A percentile compares a stretch with the other conserved stretches of the same genome.
These are phyloP conservation scores for Perilla frutescens DNA, from an alignment of 257 asterid genomes.

Conservation along the genomic window DNA sequence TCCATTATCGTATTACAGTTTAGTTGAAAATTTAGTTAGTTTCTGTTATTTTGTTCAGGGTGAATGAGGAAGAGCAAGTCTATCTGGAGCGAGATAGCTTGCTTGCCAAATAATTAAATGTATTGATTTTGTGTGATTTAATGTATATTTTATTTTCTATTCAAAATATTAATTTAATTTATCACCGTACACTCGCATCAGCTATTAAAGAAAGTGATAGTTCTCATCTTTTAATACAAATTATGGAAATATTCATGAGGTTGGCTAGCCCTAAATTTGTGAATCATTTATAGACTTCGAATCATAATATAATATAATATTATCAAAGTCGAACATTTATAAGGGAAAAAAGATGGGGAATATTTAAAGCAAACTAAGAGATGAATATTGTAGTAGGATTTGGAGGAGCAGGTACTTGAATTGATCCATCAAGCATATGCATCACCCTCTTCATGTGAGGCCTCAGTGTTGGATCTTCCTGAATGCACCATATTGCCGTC, in stretches of 20 bases:
- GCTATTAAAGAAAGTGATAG: too few species aligned
- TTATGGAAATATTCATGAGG: too few species aligned
- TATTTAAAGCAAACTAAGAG: too few species aligned
- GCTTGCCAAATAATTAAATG: not conserved
- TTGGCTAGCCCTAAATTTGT: too few species aligned
- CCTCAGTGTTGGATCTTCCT: constrained; percentile 25
- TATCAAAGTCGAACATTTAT: too few species aligned
- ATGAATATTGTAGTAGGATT: constrained; percentile 26
- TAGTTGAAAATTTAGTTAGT: not conserved
- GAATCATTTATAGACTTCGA: too few species aligned
- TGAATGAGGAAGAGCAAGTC: not conserved
- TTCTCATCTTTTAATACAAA: too few species aligned
- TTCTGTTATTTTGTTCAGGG: not conserved
- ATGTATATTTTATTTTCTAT: too few species aligned
- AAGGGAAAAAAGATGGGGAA: too few species aligned
- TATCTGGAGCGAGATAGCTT: not conserved
- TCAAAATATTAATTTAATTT: too few species aligned
- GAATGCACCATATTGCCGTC: constrained; percentile 49
- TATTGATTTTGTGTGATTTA: not conserved
- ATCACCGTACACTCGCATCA: too few species aligned
- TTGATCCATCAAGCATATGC: constrained; percentile 47
- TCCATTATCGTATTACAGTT: constrained; percentile 1
- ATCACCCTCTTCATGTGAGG: constrained; percentile 48
- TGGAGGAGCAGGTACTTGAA: not conserved
- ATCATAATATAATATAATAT: too few species aligned